These are phyloP conservation scores for Fusarium beomiforme DNA, from an alignment of 2,329 filamentous ascomycete species.

Conservation along the genomic window DNA sequence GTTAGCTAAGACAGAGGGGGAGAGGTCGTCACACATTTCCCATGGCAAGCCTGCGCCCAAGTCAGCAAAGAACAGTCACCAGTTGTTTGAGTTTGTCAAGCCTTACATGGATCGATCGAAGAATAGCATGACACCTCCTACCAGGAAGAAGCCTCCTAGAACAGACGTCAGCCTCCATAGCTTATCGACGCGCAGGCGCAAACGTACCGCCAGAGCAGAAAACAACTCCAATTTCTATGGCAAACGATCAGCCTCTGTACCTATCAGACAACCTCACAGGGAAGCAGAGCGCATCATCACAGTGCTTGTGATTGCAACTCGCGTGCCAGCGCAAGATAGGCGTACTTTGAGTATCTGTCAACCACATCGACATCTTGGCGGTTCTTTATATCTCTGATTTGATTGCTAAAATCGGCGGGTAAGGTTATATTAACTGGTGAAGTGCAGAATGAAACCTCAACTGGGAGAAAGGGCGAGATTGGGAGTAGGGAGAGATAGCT, in stretches of 20 bases:
- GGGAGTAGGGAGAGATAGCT: conserved; percentile 23
- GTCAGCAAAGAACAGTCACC: conserved; percentile 90
- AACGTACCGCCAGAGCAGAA: conserved; percentile 96
- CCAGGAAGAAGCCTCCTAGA: conserved; percentile 90
- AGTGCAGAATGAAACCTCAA: background rate
- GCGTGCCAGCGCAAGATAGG: conserved; percentile 37
- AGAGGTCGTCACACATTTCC: conserved; percentile 76
- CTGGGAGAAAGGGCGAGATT: conserved; percentile 10
- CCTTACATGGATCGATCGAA: conserved; percentile 95
- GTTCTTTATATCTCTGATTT: conserved; percentile 8
- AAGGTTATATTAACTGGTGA: background rate
- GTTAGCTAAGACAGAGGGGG: conserved; percentile 13
- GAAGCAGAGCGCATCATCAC: background rate
- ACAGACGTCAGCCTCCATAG: conserved; percentile 27
- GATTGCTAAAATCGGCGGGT: background rate
- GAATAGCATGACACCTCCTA: conserved; percentile 94
- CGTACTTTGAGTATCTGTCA: conserved; percentile 94
- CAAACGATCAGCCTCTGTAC: conserved; percentile 45
- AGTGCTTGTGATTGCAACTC: background rate
- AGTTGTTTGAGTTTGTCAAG: background rate
- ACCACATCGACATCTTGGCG: conserved; percentile 80
- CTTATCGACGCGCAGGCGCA: conserved; percentile 39
- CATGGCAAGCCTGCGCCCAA: conserved; percentile 83
- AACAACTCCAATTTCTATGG: conserved; percentile 91
- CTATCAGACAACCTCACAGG: background rate